Percentiles rank a stretch among this genome's conserved stretches.
Conservation (phyloP, 139 green algal genomes). For the Micractinium conductrix region DNA sequence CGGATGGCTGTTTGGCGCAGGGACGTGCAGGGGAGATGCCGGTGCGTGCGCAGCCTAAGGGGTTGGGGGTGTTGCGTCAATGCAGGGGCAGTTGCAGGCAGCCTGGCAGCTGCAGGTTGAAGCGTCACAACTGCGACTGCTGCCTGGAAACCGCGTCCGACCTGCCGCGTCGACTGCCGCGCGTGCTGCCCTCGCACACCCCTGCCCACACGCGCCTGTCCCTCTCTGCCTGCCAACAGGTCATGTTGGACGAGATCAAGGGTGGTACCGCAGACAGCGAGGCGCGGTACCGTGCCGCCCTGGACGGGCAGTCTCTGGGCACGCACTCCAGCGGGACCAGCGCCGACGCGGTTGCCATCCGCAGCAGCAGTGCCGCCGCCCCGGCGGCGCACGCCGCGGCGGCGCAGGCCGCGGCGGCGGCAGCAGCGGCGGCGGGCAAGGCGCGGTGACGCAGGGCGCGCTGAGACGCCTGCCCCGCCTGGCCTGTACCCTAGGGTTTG, state of each 20-base stretch:
- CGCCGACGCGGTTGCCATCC: conserved; percentile 42
- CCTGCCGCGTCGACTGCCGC: too few species aligned
- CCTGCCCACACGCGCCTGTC: too few species aligned
- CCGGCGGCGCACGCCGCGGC: neutral
- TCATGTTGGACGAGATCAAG: conserved; percentile 64
- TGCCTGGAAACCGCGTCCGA: neutral
- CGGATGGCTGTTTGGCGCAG: neutral
- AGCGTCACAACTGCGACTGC: neutral
- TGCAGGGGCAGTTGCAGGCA: neutral
- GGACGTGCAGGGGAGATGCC: too few species aligned
- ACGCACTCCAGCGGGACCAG: conserved; percentile 58
- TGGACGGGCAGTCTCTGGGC: conserved; percentile 56
- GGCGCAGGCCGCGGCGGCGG: neutral
- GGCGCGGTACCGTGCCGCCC: conserved; percentile 57
- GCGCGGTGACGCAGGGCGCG: neutral
- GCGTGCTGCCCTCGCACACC: too few species aligned
- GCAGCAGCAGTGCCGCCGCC: neutral
- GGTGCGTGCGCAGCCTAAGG: neutral
- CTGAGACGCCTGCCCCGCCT: neutral
- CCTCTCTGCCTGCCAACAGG: conserved; percentile 34
- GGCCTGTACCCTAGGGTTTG: neutral
- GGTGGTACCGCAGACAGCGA: conserved; percentile 15
- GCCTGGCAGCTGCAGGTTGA: neutral
- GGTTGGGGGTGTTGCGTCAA: neutral
- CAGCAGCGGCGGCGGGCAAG: neutral